Evolutionary conservation across 352 stramenopile genomes (phyloP), one percentile per base, ranked within the genome.

Genomic region (Globisporangium alternatum): DNA sequence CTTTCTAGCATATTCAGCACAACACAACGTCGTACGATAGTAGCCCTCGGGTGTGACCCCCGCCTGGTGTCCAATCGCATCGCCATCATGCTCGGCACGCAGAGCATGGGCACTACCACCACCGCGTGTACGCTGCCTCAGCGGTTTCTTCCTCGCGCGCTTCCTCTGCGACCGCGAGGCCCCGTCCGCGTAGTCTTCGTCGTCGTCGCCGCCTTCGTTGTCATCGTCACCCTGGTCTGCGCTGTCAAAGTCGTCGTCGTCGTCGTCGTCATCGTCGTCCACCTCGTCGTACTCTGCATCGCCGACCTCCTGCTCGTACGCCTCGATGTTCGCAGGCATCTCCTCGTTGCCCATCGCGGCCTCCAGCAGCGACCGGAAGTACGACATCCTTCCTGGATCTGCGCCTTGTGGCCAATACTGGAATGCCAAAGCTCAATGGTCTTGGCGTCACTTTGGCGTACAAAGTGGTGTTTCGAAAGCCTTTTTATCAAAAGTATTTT

Each of bases 311-410:
- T 58, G 66, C 55, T 87, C 72, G 55, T 86, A 74, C 58, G 76
- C 76, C 39, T 89, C 79, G 17, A 83, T 74, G 54, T 80, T 67
- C 28, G 71, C 64, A 2, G 78, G 77, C 56, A 83, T 65, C 64
- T 84, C 76, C 17, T 81, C 71, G 60, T 86, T 75, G 64, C 81
- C 83, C 82, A 93, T 91, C 30, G 82, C 85, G 54, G 85, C 83
- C 70, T 93, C 80, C 51, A 93, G 75, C 67, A 93, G 78, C 81
- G 85, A 90, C 67, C 83, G 77, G 67, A 93, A 93, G 72, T 80
- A 82, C 71, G 85, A 91, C 85, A 93, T 93, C 35, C 28, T 51
- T n/a, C 52, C 28, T 51, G 28, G 61, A 48, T 22, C 19, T 48
- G 43, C 43, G 28, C 49, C 37, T 49, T 21, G 58, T 35, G 30